Evolutionary conservation across 2,329 filamentous ascomycete genomes (phyloP).

Genomic region (Botrytis cinerea): DNA sequence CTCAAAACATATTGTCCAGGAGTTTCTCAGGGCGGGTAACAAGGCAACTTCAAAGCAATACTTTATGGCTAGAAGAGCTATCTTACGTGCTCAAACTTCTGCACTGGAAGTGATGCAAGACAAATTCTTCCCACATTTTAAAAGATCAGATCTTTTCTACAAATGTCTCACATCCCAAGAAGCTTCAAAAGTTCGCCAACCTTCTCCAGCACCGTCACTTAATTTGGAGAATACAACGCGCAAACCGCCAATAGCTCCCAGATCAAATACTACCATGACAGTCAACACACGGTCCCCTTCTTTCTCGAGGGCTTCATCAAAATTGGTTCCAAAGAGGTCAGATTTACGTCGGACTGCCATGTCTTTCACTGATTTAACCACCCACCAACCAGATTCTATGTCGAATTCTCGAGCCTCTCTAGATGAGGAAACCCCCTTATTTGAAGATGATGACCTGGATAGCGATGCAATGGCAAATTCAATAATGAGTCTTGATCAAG

Average conservation of each 20-base stretch:
- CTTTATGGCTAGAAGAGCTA: conserved; percentile 75
- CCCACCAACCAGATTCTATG: conserved; percentile 44
- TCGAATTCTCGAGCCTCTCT: conserved; percentile 62
- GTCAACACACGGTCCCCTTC: conserved; percentile 47
- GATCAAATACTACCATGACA: conserved; percentile 39
- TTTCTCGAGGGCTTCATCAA: conserved; percentile 51
- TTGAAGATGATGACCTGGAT: conserved; percentile 81
- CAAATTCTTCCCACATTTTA: conserved; percentile 80
- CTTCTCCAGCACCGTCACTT: conserved; percentile 31
- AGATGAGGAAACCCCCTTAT: conserved; percentile 66
- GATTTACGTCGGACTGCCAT: conserved; percentile 61
- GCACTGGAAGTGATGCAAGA: conserved; percentile 84
- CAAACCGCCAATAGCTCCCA: conserved; percentile 31
- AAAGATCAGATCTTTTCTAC: conserved; percentile 90
- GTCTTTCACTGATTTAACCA: conserved; percentile 61
- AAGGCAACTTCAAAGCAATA: conserved; percentile 80
- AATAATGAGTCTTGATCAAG: conserved; percentile 76
- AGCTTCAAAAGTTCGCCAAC: conserved; percentile 47
- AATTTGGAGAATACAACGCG: conserved; percentile 44
- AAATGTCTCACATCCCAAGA: conserved; percentile 94
- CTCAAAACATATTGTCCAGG: conserved; percentile 68
- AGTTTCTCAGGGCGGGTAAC: conserved; percentile 77
- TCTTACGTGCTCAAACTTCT: conserved; percentile 78
- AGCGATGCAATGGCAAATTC: conserved; percentile 71
- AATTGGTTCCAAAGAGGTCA: conserved; percentile 46